phyloP scores from a whole-genome alignment of 116 monocot species.

The Zostera marina region DNA sequence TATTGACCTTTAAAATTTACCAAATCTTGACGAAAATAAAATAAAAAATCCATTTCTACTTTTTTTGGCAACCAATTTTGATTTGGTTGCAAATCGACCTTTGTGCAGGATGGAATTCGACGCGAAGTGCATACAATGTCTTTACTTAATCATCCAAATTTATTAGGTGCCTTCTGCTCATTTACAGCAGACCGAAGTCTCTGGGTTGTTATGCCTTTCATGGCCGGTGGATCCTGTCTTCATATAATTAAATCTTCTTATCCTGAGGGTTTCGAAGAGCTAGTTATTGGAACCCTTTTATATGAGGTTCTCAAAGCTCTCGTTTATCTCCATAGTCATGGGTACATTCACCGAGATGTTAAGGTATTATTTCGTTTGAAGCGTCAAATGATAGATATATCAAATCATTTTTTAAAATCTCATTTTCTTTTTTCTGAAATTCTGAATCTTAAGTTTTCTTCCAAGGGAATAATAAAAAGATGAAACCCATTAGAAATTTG shows the following conservation, averaged over 20 bases:
- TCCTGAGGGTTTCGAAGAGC: constrained; percentile 92
- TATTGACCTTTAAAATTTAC: too few species aligned
- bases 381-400: too few species aligned
- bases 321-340: constrained; percentile 81
- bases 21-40: too few species aligned
- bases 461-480: too few species aligned
- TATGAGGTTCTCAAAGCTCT: constrained; percentile 92
- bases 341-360: constrained; percentile 94
- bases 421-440: too few species aligned
- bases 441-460: too few species aligned
- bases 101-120: constrained; percentile 79
- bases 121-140: constrained; percentile 94
- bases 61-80: not conserved
- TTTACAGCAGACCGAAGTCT: constrained; percentile 56
- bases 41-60: too few species aligned
- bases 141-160: constrained; percentile 81
- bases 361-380: constrained; percentile 36
- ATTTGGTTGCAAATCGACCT: not conserved
- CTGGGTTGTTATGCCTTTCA: constrained; percentile 98
- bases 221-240: constrained; percentile 91
- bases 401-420: too few species aligned
- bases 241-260: constrained; percentile 84
- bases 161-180: constrained; percentile 79
- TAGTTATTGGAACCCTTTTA: constrained; percentile 77
- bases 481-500: too few species aligned